A percentile compares a stretch with the other conserved stretches of the same genome.
phyloP scores from a whole-genome alignment of 2,329 filamentous ascomycete species.

The Simplicillium sp. region DNA sequence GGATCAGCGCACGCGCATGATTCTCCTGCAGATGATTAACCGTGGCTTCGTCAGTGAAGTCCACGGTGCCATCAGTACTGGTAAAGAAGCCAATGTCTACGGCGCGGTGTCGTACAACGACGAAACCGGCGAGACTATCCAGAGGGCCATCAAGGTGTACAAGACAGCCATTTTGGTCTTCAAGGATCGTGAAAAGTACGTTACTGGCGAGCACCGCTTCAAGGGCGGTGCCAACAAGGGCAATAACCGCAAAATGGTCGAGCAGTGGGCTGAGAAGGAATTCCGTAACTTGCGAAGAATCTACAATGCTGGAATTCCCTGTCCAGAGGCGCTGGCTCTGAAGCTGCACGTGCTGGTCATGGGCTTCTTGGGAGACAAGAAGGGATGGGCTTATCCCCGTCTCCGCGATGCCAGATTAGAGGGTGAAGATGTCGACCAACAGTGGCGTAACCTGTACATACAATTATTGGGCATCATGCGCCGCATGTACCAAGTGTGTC shows the following conservation, averaged over 20 bases:
- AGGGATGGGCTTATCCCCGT: slow-evolving; percentile 79
- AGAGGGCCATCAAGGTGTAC: slow-evolving; percentile 95
- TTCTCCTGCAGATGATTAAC: slow-evolving; percentile 93
- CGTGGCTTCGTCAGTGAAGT: slow-evolving; percentile 81
- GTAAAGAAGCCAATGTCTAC: slow-evolving; percentile 98
- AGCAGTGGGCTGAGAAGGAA: slow-evolving; percentile 98
- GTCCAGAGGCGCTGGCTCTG: slow-evolving; percentile 79
- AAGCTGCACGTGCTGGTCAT: slow-evolving; percentile 94
- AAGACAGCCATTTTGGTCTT: slow-evolving; percentile 97
- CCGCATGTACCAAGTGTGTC: slow-evolving; percentile 84
- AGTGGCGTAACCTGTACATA: slow-evolving; percentile 72
- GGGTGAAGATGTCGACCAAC: slow-evolving; percentile 56
- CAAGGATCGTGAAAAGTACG: slow-evolving; percentile 95
- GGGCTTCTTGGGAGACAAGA: slow-evolving; percentile 81
- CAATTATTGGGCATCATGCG: slow-evolving; percentile 85
- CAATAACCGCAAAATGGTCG: slow-evolving; percentile 94
- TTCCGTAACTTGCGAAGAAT: slow-evolving; percentile 87
- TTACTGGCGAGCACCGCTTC: slow-evolving; percentile 90
- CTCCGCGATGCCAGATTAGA: slow-evolving; percentile 76
- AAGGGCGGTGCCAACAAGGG: slow-evolving; percentile 85
- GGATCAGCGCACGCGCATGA: slow-evolving; percentile 90
- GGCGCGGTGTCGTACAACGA: slow-evolving; percentile 64
- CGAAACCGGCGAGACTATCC: slow-evolving; percentile 43
- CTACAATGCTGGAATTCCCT: slow-evolving; percentile 75
- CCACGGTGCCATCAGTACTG: slow-evolving; percentile 90